These are phyloP conservation scores for Hygrophorus russula DNA, from an alignment of 768 basidiomycete species.

Conservation along the genomic window DNA sequence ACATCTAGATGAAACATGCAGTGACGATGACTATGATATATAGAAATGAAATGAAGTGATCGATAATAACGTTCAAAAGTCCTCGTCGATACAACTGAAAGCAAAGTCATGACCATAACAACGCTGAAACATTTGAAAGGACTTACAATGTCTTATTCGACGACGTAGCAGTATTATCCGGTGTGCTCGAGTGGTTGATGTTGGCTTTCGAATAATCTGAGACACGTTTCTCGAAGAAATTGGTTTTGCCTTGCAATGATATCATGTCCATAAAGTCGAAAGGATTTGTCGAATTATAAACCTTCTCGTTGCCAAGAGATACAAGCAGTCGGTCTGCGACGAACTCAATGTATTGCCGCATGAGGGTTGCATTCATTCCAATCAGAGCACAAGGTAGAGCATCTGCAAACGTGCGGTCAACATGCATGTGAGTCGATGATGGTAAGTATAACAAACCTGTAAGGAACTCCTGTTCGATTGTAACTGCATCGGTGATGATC, in stretches of 20 bases:
- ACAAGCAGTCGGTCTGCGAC: slow-evolving; percentile 85
- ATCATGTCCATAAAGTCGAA: slow-evolving; percentile 96
- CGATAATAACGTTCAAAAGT: slow-evolving; percentile 12
- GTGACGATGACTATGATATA: too few species aligned
- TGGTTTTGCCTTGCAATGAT: slow-evolving; percentile 91
- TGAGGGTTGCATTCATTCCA: slow-evolving; percentile 85
- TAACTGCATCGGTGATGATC: slow-evolving; percentile 77
- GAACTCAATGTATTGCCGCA: slow-evolving; percentile 88
- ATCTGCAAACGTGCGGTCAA: slow-evolving; percentile 41
- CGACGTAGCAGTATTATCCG: slow-evolving; percentile 3
- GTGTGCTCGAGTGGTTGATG: slow-evolving; percentile 25
- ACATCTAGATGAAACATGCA: too few species aligned
- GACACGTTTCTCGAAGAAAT: slow-evolving; percentile 95
- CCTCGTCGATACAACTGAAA: slow-evolving; percentile 20
- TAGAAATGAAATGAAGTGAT: too few species aligned
- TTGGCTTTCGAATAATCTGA: slow-evolving; percentile 72
- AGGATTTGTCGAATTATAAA: slow-evolving; percentile 70
- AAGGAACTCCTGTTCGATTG: slow-evolving; percentile 80
- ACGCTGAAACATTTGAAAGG: background rate
- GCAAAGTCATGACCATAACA: background rate
- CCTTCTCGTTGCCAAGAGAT: slow-evolving; percentile 71
- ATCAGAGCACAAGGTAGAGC: slow-evolving; percentile 80
- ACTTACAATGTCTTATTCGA: slow-evolving; percentile 20
- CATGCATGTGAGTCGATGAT: background rate
- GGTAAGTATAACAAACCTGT: slow-evolving; percentile 49